Percentiles rank a stretch among this genome's conserved stretches.
These are phyloP conservation scores for Neonectria faginata DNA, from an alignment of 2,329 filamentous ascomycete species.

Conservation along the genomic window DNA sequence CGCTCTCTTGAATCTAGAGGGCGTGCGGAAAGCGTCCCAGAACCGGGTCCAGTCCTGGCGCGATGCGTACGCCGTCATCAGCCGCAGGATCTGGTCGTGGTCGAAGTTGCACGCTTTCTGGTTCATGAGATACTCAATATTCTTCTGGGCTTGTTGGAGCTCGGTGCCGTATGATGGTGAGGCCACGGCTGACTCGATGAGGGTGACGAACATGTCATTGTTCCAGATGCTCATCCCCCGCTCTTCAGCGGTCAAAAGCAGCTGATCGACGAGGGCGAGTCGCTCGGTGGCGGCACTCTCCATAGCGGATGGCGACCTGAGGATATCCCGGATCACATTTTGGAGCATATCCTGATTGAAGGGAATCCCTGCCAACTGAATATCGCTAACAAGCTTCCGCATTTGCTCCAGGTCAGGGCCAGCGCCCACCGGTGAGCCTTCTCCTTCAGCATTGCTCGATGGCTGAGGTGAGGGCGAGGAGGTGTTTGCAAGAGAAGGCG, in stretches of 20 bases:
- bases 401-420: conserved; percentile 37
- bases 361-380: conserved; percentile 53
- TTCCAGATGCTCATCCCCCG: conserved; percentile 57
- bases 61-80: conserved; percentile 61
- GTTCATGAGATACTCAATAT: conserved; percentile 59
- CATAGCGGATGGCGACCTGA: conserved; percentile 41
- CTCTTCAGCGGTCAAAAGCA: conserved; percentile 59
- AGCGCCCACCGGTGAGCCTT: neutral
- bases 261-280: conserved; percentile 55
- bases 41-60: conserved; percentile 66
- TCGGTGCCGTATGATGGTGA: conserved; percentile 48
- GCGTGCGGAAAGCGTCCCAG: conserved; percentile 70
- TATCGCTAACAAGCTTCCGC: conserved; percentile 51
- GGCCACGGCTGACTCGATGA: conserved; percentile 56
- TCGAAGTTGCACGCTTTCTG: conserved; percentile 54
- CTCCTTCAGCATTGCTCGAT: neutral
- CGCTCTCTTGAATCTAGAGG: conserved; percentile 60
- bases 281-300: conserved; percentile 46
- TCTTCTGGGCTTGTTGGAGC: conserved; percentile 56
- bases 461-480: neutral
- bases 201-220: conserved; percentile 61
- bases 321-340: conserved; percentile 54
- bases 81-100: conserved; percentile 52
- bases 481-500: conserved; percentile 10
- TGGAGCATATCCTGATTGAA: conserved; percentile 52